Evolutionary conservation across 345 rosid genomes (phyloP), one percentile per base, ranked within the genome.

Genomic region (Cochlearia excelsa): DNA sequence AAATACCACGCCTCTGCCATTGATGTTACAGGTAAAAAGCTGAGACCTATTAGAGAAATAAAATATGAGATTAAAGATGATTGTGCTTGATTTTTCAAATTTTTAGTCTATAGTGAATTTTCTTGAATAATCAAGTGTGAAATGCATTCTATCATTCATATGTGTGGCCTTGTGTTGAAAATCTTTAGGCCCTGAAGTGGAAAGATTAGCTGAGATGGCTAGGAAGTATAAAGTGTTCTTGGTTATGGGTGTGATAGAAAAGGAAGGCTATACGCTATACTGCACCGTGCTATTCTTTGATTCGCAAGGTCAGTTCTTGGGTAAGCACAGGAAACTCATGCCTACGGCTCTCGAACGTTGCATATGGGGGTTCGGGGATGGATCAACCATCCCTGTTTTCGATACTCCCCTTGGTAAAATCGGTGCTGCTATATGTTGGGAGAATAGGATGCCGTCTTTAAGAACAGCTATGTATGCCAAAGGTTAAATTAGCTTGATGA

Each of bases 341-440:
- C 98, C 96, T 50, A 92, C 95, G 0, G 90, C 84, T 45, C 65
- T 86, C 29, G 98, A 92, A 77, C 95, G 91, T 45, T 77, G 88
- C 27, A 81, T 92, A 23, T 92, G 96, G 98, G 98, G 98, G 26
- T 88, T 88, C 26, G 95, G 96, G 34, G 98, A 92, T 74, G 96
- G 97, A 42, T 92, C 93, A 0, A 92, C 91, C 2, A 83, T 92
- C 54, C 91, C 94, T 4, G 94, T 92, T 52, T 79, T 86, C 34
- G 87, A 86, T 35, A 84, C 95, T 26, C 82, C 91, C 2, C 61
- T 88, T 31, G 95, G 96, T 6, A 92, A 88, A 73, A 82, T 92
- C 0, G 96, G 96, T 26, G 95, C 93, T 51, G 96, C 93, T 39
- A 81, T 92, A 59, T 92, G 95, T 70, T 92, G 96, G 96, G 95